Conservation (phyloP, 805 yeast genomes). For the Ogataea kodamae region DNA sequence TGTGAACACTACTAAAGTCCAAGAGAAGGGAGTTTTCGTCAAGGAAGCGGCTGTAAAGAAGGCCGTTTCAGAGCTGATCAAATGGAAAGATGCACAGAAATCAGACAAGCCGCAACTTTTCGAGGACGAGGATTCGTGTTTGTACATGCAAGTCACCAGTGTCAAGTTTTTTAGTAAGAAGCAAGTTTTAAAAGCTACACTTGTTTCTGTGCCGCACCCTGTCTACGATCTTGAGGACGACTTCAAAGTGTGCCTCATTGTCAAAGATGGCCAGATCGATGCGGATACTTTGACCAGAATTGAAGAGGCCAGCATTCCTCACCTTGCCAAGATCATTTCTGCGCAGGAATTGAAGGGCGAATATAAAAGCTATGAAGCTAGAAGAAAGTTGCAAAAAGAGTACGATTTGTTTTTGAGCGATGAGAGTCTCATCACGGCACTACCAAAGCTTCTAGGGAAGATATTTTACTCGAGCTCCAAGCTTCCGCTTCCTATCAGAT, state of each 20-base stretch:
- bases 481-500: constrained; percentile 63
- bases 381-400: constrained; percentile 65
- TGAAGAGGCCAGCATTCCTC: constrained; percentile 45
- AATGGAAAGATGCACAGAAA: constrained; percentile 43
- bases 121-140: constrained; percentile 52
- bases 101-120: constrained; percentile 47
- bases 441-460: constrained; percentile 84
- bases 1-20: constrained; percentile 38
- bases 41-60: constrained; percentile 34
- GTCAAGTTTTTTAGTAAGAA: constrained; percentile 62
- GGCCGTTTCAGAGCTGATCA: constrained; percentile 64
- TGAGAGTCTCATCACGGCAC: constrained; percentile 70
- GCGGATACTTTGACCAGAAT: constrained; percentile 42
- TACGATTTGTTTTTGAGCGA: constrained; percentile 82
- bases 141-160: constrained; percentile 62
- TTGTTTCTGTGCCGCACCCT: constrained; percentile 46
- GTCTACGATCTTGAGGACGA: constrained; percentile 41
- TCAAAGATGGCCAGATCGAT: constrained; percentile 57
- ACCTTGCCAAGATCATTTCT: constrained; percentile 56
- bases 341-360: constrained; percentile 75
- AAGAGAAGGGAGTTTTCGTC: constrained; percentile 34
- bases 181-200: constrained; percentile 54
- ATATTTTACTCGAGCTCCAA: constrained; percentile 61
- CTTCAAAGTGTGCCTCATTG: constrained; percentile 58
- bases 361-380: constrained; percentile 84